phyloP scores from a whole-genome alignment of 164 flowering plant genomes.

The Umbellularia californica region DNA sequence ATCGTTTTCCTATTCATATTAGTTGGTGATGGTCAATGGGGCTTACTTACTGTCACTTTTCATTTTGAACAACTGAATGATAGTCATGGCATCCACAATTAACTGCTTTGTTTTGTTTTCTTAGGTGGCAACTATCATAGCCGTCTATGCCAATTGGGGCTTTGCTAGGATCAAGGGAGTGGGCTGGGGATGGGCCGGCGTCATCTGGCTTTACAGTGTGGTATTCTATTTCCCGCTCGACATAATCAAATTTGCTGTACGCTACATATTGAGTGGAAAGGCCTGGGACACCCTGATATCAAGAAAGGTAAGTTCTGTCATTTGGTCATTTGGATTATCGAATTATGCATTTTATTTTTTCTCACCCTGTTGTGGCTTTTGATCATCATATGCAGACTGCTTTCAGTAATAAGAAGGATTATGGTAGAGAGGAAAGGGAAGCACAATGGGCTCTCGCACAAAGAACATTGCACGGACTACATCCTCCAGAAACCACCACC shows the following conservation, averaged over 20 bases:
- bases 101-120: background rate
- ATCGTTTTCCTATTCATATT: too few species aligned
- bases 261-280: conserved; percentile 78
- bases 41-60: too few species aligned
- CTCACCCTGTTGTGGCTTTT: background rate
- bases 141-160: conserved; percentile 93
- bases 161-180: conserved; percentile 76
- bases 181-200: conserved; percentile 99
- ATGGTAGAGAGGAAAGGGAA: conserved; percentile 91
- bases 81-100: background rate
- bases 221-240: conserved; percentile 87
- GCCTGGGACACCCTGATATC: conserved; percentile 84
- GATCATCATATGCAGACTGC: conserved; percentile 60
- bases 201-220: conserved; percentile 85
- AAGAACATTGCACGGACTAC: conserved; percentile 93
- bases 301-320: conserved; percentile 52
- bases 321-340: too few species aligned
- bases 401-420: conserved; percentile 93
- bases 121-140: conserved; percentile 87
- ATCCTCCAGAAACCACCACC: conserved; percentile 57
- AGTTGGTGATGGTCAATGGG: too few species aligned
- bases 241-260: conserved; percentile 65
- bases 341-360: too few species aligned
- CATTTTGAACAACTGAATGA: too few species aligned
- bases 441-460: conserved; percentile 99